Evolutionary conservation across 306 rosid genomes (phyloP).

Genomic region (Spatholobus suberectus): DNA sequence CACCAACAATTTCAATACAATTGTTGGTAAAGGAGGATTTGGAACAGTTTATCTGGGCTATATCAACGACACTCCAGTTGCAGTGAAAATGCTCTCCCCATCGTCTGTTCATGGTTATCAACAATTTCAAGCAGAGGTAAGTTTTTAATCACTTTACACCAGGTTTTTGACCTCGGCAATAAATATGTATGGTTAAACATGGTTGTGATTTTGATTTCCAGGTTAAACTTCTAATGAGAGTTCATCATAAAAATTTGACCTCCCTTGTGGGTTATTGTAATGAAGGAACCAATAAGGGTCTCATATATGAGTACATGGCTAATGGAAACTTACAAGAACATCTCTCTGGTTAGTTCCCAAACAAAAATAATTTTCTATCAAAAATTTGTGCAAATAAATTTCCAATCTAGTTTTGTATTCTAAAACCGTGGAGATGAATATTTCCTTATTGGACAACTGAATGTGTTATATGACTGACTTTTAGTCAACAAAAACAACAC

Average conservation of each 20-base stretch:
- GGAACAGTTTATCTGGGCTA: conserved; percentile 53
- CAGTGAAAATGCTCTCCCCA: conserved; percentile 60
- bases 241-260: conserved; percentile 50
- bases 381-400: background rate
- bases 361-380: background rate
- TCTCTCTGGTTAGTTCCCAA: conserved; percentile 44
- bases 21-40: conserved; percentile 56
- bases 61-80: conserved; percentile 50
- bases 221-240: conserved; percentile 40
- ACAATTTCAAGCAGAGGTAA: conserved; percentile 62
- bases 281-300: conserved; percentile 38
- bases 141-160: background rate
- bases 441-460: background rate
- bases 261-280: conserved; percentile 47
- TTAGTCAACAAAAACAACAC: background rate
- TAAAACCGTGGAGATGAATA: background rate
- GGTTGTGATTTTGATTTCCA: background rate
- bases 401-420: background rate
- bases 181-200: background rate
- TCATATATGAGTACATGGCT: conserved; percentile 50
- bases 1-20: conserved; percentile 50
- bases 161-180: background rate
- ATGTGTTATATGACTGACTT: background rate
- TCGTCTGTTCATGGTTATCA: conserved; percentile 53
- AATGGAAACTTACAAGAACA: conserved; percentile 37